Evolutionary conservation across 352 stramenopile species (phyloP).

Genomic region (Pythium sukuiense): DNA sequence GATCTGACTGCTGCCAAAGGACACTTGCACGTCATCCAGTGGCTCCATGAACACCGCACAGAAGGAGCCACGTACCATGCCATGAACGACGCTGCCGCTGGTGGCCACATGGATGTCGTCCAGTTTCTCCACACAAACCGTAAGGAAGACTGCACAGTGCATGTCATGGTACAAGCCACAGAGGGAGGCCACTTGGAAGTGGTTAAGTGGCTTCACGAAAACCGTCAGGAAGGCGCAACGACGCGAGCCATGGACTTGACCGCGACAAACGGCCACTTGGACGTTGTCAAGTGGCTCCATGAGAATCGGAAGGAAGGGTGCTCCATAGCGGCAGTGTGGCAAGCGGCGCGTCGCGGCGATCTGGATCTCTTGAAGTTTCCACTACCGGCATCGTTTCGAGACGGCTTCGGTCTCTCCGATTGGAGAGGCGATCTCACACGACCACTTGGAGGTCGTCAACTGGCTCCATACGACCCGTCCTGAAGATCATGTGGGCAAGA

Average conservation of each 20-base stretch:
- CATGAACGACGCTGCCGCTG: slow-evolving; percentile 41
- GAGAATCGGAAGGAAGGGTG: slow-evolving; percentile 42
- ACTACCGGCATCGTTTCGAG: slow-evolving; percentile 40
- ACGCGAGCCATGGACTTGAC: slow-evolving; percentile 47
- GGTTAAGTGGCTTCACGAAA: slow-evolving; percentile 45
- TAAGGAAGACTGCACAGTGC: slow-evolving; percentile 37
- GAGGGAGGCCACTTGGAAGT: slow-evolving; percentile 45
- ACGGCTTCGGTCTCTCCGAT: slow-evolving; percentile 52
- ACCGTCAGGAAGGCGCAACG: slow-evolving; percentile 42
- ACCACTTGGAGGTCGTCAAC: slow-evolving; percentile 36
- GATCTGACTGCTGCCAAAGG: slow-evolving; percentile 43
- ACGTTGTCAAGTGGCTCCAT: slow-evolving; percentile 53
- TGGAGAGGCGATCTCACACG: slow-evolving; percentile 45
- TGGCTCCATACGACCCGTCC: slow-evolving; percentile 28
- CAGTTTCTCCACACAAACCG: slow-evolving; percentile 39
- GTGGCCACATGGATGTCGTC: slow-evolving; percentile 40
- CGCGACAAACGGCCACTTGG: slow-evolving; percentile 52
- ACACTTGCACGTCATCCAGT: slow-evolving; percentile 38
- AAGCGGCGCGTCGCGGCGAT: slow-evolving; percentile 54
- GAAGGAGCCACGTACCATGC: slow-evolving; percentile 41
- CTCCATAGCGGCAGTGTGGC: slow-evolving; percentile 52
- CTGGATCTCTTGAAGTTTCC: slow-evolving; percentile 41
- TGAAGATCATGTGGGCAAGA: slow-evolving; percentile 7
- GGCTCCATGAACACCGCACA: slow-evolving; percentile 35
- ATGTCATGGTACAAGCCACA: slow-evolving; percentile 50